A percentile compares a stretch with the other conserved stretches of the same genome.
These are phyloP conservation scores for Backusella morwellensis DNA, from an alignment of 192 early-diverging fungal genomes.

Conservation along the genomic window DNA sequence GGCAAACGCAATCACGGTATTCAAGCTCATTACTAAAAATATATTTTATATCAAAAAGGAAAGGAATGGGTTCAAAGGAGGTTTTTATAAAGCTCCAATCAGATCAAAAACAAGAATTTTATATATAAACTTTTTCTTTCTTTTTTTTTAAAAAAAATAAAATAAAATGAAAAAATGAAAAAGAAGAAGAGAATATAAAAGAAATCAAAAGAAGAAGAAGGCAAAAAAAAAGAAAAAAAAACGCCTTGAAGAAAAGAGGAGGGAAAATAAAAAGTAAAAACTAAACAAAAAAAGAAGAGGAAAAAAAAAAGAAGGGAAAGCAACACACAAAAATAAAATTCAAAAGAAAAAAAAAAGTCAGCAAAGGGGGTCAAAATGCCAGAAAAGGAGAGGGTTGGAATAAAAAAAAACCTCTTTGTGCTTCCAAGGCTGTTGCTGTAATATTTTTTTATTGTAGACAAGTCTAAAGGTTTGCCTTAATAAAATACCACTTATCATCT, in stretches of 20 bases:
- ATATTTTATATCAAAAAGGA: slow-evolving; percentile 1
- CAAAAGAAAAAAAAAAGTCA: slow-evolving; percentile 8
- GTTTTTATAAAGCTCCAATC: neutral
- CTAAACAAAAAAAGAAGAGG: neutral
- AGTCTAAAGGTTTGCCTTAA: slow-evolving; percentile 15
- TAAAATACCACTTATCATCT: slow-evolving; percentile 25
- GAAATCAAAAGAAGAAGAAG: no score
- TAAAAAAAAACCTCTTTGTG: neutral
- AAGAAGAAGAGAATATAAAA: no score
- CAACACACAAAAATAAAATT: slow-evolving; percentile 13
- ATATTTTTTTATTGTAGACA: neutral
- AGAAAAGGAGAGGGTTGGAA: neutral
- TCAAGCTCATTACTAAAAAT: slow-evolving; percentile 17
- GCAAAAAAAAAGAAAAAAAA: neutral
- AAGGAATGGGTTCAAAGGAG: slow-evolving; percentile 3
- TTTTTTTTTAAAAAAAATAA: neutral
- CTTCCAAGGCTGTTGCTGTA: neutral
- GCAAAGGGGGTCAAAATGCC: slow-evolving; percentile 4
- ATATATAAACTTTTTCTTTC: no score
- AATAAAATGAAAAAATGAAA: neutral
- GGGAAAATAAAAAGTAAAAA: slow-evolving; percentile 10
- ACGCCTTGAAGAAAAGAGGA: neutral
- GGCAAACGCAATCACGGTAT: slow-evolving; percentile 16
- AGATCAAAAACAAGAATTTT: neutral
- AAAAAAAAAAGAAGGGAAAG: neutral